These are phyloP conservation scores for Rhizomucor miehei DNA, from an alignment of 371 early-diverging fungal species.

Conservation along the genomic window DNA sequence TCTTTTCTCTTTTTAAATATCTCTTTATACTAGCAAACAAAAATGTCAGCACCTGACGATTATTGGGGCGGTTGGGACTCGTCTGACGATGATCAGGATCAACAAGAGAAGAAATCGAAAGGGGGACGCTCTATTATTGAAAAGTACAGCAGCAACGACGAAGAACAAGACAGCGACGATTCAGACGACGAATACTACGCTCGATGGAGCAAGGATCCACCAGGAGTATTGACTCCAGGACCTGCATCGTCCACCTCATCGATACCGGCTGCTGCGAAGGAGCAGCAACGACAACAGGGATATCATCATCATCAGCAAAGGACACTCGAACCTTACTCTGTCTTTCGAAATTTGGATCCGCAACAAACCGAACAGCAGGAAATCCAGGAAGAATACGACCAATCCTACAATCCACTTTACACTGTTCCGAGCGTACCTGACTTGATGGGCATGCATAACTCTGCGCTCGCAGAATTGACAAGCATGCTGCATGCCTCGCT, in stretches of 20 bases:
- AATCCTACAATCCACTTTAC: conserved; percentile 45
- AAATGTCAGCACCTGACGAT: conserved; percentile 28
- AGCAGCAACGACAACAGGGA: background rate
- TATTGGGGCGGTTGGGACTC: conserved; percentile 54
- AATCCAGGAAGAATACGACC: conserved; percentile 48
- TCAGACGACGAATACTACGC: conserved; percentile 45
- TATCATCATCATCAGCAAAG: no score
- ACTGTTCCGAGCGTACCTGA: conserved; percentile 53
- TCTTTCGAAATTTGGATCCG: conserved; percentile 10
- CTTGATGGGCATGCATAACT: conserved; percentile 41
- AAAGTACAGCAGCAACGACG: background rate
- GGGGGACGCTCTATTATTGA: conserved; percentile 4
- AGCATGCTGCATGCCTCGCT: conserved; percentile 35
- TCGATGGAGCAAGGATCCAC: conserved; percentile 37
- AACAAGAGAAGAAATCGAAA: conserved; percentile 6
- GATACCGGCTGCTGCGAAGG: background rate
- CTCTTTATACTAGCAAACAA: background rate
- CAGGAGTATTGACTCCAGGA: conserved; percentile 42
- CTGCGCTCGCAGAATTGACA: conserved; percentile 40
- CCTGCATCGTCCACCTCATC: conserved; percentile 7
- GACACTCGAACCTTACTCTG: conserved; percentile 10
- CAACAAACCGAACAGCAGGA: conserved; percentile 26
- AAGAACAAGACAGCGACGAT: conserved; percentile 13
- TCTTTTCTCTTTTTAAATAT: background rate
- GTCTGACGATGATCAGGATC: conserved; percentile 26